A percentile compares a stretch with the other conserved stretches of the same genome.
Evolutionary conservation across 225 moss, liverwort and hornwort genomes (phyloP).

Genomic region (Sphagnum contortum): DNA sequence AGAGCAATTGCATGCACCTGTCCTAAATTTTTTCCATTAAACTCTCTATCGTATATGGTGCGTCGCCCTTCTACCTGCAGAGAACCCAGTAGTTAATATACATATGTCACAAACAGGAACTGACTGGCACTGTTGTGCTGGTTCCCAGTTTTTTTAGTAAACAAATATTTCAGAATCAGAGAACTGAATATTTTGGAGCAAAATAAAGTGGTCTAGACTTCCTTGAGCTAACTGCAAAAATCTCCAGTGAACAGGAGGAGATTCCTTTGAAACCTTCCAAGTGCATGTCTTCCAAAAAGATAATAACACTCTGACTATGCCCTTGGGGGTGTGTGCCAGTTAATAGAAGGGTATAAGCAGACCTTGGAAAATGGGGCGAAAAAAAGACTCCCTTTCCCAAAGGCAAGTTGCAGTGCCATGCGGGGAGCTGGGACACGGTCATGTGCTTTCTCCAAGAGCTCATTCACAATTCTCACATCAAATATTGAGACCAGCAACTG

Average conservation of each 20-base stretch:
- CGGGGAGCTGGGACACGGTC: slow-evolving; percentile 22
- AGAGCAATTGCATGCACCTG: slow-evolving; percentile 10
- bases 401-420: slow-evolving; percentile 25
- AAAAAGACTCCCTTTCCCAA: slow-evolving; percentile 26
- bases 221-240: no score
- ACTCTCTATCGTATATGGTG: slow-evolving; percentile 11
- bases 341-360: neutral
- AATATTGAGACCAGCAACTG: slow-evolving; percentile 29
- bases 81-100: neutral
- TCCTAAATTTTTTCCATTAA: slow-evolving; percentile 11
- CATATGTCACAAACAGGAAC: neutral
- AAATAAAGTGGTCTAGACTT: no score
- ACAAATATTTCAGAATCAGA: no score
- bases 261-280: no score
- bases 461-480: slow-evolving; percentile 10
- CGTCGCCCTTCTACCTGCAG: slow-evolving; percentile 22
- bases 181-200: no score
- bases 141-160: no score
- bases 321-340: no score
- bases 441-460: slow-evolving; percentile 20
- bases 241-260: no score
- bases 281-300: no score
- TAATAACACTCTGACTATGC: no score
- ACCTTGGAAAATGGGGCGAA: slow-evolving; percentile 22
- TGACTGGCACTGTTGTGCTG: no score